These are phyloP conservation scores for Apophysomyces trapeziformis DNA, from an alignment of 371 early-diverging fungal species.

Conservation along the genomic window DNA sequence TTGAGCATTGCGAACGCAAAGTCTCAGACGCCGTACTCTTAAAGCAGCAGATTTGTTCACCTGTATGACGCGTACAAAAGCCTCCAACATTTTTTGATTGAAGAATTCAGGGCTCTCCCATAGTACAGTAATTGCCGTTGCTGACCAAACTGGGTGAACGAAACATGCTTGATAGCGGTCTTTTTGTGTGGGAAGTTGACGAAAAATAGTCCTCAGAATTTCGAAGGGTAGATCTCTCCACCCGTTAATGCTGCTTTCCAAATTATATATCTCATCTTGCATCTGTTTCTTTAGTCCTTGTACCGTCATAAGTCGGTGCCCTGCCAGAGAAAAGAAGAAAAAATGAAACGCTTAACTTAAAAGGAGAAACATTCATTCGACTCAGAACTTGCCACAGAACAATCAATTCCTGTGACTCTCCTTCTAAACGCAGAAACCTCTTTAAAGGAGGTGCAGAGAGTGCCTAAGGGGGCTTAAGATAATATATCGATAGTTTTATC, in stretches of 20 bases:
- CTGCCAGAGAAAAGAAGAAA: neutral
- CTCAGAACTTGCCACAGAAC: too few species aligned
- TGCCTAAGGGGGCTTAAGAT: too few species aligned
- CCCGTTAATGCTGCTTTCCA: neutral
- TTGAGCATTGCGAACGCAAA: conserved; percentile 24
- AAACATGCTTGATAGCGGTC: conserved; percentile 36
- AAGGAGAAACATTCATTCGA: too few species aligned
- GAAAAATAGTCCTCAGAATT: conserved; percentile 40
- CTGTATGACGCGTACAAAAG: conserved; percentile 19
- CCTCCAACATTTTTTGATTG: conserved; percentile 23
- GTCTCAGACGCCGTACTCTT: conserved; percentile 28
- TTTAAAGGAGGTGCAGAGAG: too few species aligned
- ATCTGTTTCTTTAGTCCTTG: neutral
- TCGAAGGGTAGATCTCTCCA: neutral
- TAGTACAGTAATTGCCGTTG: conserved; percentile 35
- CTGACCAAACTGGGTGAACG: conserved; percentile 32
- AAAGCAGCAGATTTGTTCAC: conserved; percentile 28
- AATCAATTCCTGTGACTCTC: too few species aligned
- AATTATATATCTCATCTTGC: neutral
- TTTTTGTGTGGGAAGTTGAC: conserved; percentile 25
- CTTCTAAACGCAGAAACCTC: too few species aligned
- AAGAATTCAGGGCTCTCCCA: conserved; percentile 41
- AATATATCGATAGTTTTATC: too few species aligned
- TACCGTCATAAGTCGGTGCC: neutral
- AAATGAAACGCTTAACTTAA: too few species aligned